phyloP scores from a whole-genome alignment of 495 filamentous ascomycete species.

The Echria macrotheca region DNA sequence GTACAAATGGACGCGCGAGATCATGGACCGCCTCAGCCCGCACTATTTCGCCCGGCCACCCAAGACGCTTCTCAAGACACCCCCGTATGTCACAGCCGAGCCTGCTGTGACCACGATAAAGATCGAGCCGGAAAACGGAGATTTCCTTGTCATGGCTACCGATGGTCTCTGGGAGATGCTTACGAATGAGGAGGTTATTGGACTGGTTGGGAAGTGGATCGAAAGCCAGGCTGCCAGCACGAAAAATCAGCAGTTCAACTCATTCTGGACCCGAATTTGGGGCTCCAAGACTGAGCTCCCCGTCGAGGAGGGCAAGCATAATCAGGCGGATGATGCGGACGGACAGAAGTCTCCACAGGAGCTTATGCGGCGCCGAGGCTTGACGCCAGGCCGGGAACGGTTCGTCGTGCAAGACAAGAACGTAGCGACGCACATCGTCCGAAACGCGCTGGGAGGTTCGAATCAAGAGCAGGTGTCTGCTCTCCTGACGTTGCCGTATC shows the following conservation, averaged over 20 bases:
- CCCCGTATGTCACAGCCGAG: slow-evolving; percentile 97
- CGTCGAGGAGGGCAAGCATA: slow-evolving; percentile 40
- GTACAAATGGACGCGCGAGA: slow-evolving; percentile 91
- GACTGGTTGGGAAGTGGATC: slow-evolving; percentile 93
- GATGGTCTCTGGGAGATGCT: slow-evolving; percentile 99
- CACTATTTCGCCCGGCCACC: slow-evolving; percentile 81
- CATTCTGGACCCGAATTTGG: slow-evolving; percentile 54
- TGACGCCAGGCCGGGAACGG: slow-evolving; percentile 60
- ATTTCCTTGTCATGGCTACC: slow-evolving; percentile 94
- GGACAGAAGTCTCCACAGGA: slow-evolving; percentile 66
- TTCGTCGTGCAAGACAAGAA: slow-evolving; percentile 97
- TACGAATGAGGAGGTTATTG: slow-evolving; percentile 96
- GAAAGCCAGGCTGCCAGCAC: slow-evolving; percentile 59
- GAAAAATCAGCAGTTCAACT: slow-evolving; percentile 33
- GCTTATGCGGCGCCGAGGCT: slow-evolving; percentile 78
- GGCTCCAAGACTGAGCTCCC: slow-evolving; percentile 49
- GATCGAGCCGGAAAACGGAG: slow-evolving; percentile 81
- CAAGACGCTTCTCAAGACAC: slow-evolving; percentile 70
- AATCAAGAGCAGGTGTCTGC: slow-evolving; percentile 94
- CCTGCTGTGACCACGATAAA: slow-evolving; percentile 93
- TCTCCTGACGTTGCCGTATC: slow-evolving; percentile 82
- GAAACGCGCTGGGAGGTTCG: slow-evolving; percentile 92
- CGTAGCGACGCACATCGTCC: slow-evolving; percentile 87
- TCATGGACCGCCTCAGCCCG: slow-evolving; percentile 70
- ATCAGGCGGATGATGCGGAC: slow-evolving; percentile 30